phyloP scores from a whole-genome alignment of 2,329 filamentous ascomycete species.

The Trichophyton benhamiae region DNA sequence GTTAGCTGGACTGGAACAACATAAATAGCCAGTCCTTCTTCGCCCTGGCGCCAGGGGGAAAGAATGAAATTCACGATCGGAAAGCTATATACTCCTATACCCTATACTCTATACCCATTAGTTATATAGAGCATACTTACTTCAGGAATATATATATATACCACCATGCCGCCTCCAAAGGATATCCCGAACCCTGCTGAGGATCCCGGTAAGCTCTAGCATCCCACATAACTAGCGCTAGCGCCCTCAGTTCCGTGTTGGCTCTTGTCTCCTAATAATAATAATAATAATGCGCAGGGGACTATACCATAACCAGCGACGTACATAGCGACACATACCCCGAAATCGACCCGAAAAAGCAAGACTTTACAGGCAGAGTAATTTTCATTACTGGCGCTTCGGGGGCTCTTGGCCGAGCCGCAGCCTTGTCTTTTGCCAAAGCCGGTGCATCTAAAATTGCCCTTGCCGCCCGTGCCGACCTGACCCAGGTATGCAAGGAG shows the following conservation, averaged over 20 bases:
- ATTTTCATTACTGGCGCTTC: conserved; percentile 46
- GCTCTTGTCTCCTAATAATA: not conserved
- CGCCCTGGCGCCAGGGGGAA: no score
- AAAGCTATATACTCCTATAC: no score
- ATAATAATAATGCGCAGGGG: not conserved
- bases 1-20: no score
- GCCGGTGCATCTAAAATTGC: conserved; percentile 43
- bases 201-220: not conserved
- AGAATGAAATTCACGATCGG: no score
- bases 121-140: no score
- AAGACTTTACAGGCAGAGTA: conserved; percentile 30
- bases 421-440: conserved; percentile 44
- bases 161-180: not conserved
- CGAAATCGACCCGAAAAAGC: conserved; percentile 33
- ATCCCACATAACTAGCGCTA: no score
- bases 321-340: conserved; percentile 27
- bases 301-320: conserved; percentile 14
- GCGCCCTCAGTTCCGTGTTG: no score
- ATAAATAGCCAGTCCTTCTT: no score
- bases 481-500: conserved; percentile 26
- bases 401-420: conserved; percentile 43
- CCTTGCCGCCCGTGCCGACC: conserved; percentile 41
- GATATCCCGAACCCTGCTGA: not conserved
- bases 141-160: not conserved
- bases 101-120: no score